phyloP scores from a whole-genome alignment of 2,329 filamentous ascomycete genomes.

The Thermoascus crustaceus region DNA sequence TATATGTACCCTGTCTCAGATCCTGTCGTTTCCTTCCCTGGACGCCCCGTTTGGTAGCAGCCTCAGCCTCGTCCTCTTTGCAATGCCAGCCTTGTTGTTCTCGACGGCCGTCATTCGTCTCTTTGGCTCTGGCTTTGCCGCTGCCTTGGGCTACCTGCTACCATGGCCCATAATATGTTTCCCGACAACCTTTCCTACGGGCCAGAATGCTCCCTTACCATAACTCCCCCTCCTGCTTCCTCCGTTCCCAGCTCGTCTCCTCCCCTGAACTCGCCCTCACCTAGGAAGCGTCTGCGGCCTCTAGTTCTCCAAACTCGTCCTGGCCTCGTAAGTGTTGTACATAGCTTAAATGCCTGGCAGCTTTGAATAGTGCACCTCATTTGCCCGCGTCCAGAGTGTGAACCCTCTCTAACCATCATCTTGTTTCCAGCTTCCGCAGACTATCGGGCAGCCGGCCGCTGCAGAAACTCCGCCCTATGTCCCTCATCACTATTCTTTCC shows the following conservation, averaged over 20 bases:
- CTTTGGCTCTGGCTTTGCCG: neutral
- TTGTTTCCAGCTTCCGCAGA: too few species aligned
- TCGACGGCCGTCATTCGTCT: neutral
- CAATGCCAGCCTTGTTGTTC: neutral
- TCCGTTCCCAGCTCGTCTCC: neutral
- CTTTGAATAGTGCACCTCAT: too few species aligned
- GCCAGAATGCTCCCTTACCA: neutral
- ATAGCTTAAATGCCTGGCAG: too few species aligned
- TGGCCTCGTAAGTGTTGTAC: neutral
- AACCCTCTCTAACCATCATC: too few species aligned
- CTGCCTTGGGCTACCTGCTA: neutral
- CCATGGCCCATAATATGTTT: slow-evolving; percentile 3
- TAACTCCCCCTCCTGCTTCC: neutral
- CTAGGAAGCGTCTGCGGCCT: neutral
- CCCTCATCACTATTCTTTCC: too few species aligned
- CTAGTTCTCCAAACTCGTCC: neutral
- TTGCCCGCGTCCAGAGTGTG: too few species aligned
- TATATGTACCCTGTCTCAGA: neutral
- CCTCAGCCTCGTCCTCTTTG: slow-evolving; percentile 1
- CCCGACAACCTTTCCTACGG: neutral
- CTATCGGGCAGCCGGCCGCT: too few species aligned
- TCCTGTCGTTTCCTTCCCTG: neutral
- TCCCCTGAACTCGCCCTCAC: neutral
- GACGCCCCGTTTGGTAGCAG: neutral
- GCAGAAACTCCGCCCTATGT: too few species aligned